Percentiles rank a stretch among this genome's conserved stretches.
These are phyloP conservation scores for Eucalyptus camaldulensis DNA, from an alignment of 345 rosid species.

Conservation along the genomic window DNA sequence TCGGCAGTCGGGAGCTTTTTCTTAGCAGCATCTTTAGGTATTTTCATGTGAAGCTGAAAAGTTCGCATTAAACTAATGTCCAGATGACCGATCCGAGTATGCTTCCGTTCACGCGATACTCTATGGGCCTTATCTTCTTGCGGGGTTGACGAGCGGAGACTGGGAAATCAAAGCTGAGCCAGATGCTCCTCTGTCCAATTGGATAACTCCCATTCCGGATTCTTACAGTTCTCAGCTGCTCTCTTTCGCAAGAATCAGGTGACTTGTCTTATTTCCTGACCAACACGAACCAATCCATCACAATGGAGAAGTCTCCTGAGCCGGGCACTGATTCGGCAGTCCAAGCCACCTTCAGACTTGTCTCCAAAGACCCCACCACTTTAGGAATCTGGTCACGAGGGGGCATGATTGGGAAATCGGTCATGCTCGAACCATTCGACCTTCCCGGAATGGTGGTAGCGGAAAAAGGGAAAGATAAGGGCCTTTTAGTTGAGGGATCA, in stretches of 20 bases:
- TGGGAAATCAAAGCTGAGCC: conserved; percentile 53
- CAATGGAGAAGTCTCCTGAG: conserved; percentile 38
- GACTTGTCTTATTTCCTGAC: conserved; percentile 31
- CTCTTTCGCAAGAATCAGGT: conserved; percentile 42
- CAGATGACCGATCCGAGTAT: conserved; percentile 70
- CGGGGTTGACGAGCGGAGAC: conserved; percentile 52
- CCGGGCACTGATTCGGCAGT: conserved; percentile 50
- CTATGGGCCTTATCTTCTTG: conserved; percentile 81
- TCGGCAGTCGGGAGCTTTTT: background rate
- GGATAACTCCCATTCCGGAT: conserved; percentile 51
- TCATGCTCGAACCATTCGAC: conserved; percentile 69
- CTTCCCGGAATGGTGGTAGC: conserved; percentile 64
- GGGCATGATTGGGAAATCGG: conserved; percentile 34
- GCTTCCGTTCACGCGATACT: conserved; percentile 75
- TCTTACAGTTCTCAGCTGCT: conserved; percentile 36
- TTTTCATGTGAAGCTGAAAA: background rate
- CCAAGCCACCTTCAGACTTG: conserved; percentile 61
- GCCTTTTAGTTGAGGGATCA: conserved; percentile 22
- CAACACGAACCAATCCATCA: conserved; percentile 46
- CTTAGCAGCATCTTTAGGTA: background rate
- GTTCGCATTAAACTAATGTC: background rate
- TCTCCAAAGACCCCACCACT: conserved; percentile 6
- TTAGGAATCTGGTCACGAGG: background rate
- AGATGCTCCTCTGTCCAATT: conserved; percentile 19
- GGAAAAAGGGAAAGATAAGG: conserved; percentile 14